A percentile compares a stretch with the other conserved stretches of the same genome.
Conservation (phyloP, 192 early-diverging fungal genomes). For the Coemansia sp. region DNA sequence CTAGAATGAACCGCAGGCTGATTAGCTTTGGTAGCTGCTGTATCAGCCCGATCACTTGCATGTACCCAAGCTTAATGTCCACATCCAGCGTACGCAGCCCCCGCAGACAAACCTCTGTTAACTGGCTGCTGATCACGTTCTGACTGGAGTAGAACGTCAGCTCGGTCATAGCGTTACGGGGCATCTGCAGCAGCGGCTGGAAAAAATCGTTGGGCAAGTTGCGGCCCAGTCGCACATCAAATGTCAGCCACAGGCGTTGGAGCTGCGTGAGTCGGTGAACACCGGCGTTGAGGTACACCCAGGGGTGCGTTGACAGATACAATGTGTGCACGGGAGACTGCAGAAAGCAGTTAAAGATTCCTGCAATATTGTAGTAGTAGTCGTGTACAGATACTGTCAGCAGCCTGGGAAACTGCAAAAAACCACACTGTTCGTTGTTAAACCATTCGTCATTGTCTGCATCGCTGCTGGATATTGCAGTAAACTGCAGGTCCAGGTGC, state of each 20-base stretch:
- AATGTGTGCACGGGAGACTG: neutral
- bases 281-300: neutral
- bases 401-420: neutral
- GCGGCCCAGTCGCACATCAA: neutral
- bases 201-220: neutral
- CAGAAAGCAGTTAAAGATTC: neutral
- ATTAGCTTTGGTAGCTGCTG: neutral
- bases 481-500: neutral
- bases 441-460: neutral
- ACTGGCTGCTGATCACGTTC: neutral
- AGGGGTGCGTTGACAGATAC: neutral
- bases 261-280: neutral
- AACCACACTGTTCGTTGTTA: neutral
- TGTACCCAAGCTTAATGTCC: neutral
- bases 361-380: constrained; percentile 6
- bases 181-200: neutral
- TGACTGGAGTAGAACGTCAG: neutral
- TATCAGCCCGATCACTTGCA: neutral
- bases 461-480: too few relatives aligned
- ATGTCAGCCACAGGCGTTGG: neutral
- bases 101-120: neutral
- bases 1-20: neutral
- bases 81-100: neutral
- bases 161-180: neutral
- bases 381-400: neutral